These are phyloP conservation scores for Aspergillus bombycis DNA, from an alignment of 2,329 filamentous ascomycete species.

Conservation along the genomic window DNA sequence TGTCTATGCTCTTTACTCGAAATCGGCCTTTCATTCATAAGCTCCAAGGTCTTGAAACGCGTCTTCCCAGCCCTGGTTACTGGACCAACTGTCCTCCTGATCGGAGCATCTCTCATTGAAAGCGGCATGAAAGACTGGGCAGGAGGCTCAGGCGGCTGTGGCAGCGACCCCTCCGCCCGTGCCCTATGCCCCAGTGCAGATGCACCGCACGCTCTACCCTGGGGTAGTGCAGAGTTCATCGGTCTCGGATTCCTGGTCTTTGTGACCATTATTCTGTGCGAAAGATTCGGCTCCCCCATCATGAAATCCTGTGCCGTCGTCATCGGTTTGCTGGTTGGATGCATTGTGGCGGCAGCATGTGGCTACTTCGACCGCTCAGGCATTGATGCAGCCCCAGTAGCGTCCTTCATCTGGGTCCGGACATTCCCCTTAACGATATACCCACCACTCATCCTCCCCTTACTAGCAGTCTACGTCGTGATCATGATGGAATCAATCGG, in stretches of 20 bases:
- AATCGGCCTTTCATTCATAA: slow-evolving; percentile 67
- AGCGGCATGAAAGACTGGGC: slow-evolving; percentile 70
- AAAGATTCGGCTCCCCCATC: slow-evolving; percentile 70
- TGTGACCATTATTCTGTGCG: slow-evolving; percentile 67
- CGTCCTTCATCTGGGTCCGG: slow-evolving; percentile 71
- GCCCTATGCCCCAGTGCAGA: slow-evolving; percentile 61
- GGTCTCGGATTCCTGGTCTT: slow-evolving; percentile 71
- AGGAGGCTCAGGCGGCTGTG: slow-evolving; percentile 60
- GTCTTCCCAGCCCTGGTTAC: slow-evolving; percentile 72
- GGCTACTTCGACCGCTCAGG: slow-evolving; percentile 65
- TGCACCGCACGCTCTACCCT: slow-evolving; percentile 64
- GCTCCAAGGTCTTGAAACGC: slow-evolving; percentile 60
- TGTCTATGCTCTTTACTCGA: slow-evolving; percentile 57
- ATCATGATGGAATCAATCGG: slow-evolving; percentile 70
- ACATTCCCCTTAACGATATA: slow-evolving; percentile 69
- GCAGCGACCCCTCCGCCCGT: slow-evolving; percentile 49
- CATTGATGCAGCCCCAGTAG: slow-evolving; percentile 64
- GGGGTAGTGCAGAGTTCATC: slow-evolving; percentile 67
- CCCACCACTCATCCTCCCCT: slow-evolving; percentile 66
- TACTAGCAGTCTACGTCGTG: slow-evolving; percentile 62
- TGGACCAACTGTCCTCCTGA: slow-evolving; percentile 68
- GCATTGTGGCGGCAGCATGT: slow-evolving; percentile 67
- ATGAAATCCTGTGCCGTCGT: slow-evolving; percentile 71
- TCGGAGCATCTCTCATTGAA: slow-evolving; percentile 66
- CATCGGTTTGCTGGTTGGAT: slow-evolving; percentile 66